Evolutionary conservation across 2,329 filamentous ascomycete species (phyloP), one percentile per base, ranked within the genome.

Genomic region (Hyphodiscus sp.): DNA sequence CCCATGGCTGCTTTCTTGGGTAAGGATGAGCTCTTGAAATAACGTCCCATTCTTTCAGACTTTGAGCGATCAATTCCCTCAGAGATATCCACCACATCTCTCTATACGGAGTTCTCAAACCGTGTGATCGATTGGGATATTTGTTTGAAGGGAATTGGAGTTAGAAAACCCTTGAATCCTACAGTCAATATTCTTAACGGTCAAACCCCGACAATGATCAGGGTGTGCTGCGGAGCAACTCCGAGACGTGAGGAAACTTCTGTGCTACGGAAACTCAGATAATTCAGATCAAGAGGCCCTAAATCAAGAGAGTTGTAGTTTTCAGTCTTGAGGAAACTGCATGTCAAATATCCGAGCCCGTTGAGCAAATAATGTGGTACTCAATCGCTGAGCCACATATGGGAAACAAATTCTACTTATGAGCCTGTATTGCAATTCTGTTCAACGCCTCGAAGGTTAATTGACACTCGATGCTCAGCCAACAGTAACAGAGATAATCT

Each of bases 1-100:
- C 91, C 91, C 0, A 96, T 96, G 91, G 88, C 89, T 1, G 84
- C 82, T 6, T 82, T 89, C 62, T 69, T 95, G 45, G 87, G 87
- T 20, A 87, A 83, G 67, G 87, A 91, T 66, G 82, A 88, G 63
- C 68, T 87, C 59, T 68, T 81, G 58, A 69, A 73, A 58, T 74
- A 70, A 45, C 16, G 23, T 26, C 23, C 23, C 8, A 26, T 4
- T 26, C 8, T 3, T 3, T 26, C 23, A 8, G 23, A 26, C 8
- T n/a, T n/a, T n/a, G n/a, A n/a, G n/a, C n/a, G n/a, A n/a, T n/a
- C n/a, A n/a, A n/a, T n/a, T n/a, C n/a, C 5, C 3, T 19, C 3
- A 45, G 10, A 38, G 33, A 38, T 38, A 13, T 9, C 6, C 19
- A 20, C 2, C 23, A 26, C 23, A 8, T 26, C 3, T 8, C 8